phyloP scores from a whole-genome alignment of 208 protist genomes.

The Herpetomonas muscarum region DNA sequence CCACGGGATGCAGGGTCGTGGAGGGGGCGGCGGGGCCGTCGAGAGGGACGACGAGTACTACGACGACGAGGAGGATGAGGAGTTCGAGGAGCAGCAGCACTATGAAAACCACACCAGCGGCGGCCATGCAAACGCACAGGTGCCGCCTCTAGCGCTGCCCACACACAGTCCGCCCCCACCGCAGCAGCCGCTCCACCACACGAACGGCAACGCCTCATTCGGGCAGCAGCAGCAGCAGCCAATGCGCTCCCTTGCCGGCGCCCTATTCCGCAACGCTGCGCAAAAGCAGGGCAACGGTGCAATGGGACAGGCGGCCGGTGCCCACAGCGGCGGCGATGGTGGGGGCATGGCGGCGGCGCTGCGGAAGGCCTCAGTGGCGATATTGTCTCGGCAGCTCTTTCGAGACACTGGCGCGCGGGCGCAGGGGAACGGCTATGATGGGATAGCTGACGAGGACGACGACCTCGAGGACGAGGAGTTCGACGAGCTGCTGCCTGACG shows the following conservation, averaged over 20 bases:
- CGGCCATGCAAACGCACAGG: too few relatives aligned
- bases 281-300: too few relatives aligned
- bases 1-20: background rate
- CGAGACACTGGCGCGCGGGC: slow-evolving; percentile 13
- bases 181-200: too few relatives aligned
- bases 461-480: slow-evolving; percentile 44
- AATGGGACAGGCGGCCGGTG: too few relatives aligned
- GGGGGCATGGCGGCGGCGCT: background rate
- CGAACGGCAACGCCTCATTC: too few relatives aligned
- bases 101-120: background rate
- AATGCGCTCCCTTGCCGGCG: too few relatives aligned
- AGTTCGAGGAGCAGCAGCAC: slow-evolving; percentile 11
- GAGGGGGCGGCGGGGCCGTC: slow-evolving; percentile 7
- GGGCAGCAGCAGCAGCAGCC: too few relatives aligned
- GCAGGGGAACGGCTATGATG: background rate
- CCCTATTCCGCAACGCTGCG: too few relatives aligned
- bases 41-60: slow-evolving; percentile 24
- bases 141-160: too few relatives aligned
- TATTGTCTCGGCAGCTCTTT: slow-evolving; percentile 44
- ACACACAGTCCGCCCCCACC: too few relatives aligned
- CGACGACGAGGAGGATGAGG: slow-evolving; percentile 29
- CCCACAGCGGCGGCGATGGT: too few relatives aligned
- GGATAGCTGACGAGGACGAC: slow-evolving; percentile 29
- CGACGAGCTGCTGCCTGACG: slow-evolving; percentile 23
- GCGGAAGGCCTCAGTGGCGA: background rate